Conservation (phyloP, 352 stramenopile genomes). For the Globisporangium canariense region DNA sequence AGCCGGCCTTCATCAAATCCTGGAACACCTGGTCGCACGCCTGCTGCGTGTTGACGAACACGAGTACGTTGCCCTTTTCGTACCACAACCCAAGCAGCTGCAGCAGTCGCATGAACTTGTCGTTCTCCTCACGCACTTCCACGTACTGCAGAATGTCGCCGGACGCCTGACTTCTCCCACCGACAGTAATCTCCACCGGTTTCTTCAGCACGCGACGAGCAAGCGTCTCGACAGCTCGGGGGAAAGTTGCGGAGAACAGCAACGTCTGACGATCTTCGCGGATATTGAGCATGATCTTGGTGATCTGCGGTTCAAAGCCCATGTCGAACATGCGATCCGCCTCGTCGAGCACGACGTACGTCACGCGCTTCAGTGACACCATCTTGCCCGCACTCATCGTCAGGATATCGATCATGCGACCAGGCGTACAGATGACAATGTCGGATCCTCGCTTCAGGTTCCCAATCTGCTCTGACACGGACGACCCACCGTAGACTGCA, state of each 20-base stretch:
- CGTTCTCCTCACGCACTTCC: constrained; percentile 97
- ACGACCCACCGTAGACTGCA: constrained; percentile 93
- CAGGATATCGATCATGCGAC: constrained; percentile 99
- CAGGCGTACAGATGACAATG: constrained; percentile 98
- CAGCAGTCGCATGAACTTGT: constrained; percentile 98
- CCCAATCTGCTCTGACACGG: constrained; percentile 97
- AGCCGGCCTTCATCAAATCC: constrained; percentile 95
- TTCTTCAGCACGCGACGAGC: constrained; percentile 90
- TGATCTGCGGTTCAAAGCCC: constrained; percentile 99
- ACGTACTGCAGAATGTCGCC: constrained; percentile 98
- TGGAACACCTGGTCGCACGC: constrained; percentile 96
- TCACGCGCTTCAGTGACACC: constrained; percentile 95
- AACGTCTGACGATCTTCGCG: constrained; percentile 90
- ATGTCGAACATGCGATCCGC: constrained; percentile 99
- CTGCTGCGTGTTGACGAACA: constrained; percentile 99
- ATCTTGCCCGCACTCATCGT: constrained; percentile 97
- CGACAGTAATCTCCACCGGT: constrained; percentile 97
- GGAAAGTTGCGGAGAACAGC: constrained; percentile 99
- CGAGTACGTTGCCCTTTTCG: constrained; percentile 96
- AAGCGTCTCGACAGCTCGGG: constrained; percentile 89
- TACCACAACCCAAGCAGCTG: constrained; percentile 96
- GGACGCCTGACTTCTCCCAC: constrained; percentile 93
- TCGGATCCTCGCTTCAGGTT: constrained; percentile 98
- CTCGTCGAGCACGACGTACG: constrained; percentile 99
- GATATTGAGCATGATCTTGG: constrained; percentile 93